phyloP scores from a whole-genome alignment of 2,329 filamentous ascomycete genomes.

The Didymella pinodella region DNA sequence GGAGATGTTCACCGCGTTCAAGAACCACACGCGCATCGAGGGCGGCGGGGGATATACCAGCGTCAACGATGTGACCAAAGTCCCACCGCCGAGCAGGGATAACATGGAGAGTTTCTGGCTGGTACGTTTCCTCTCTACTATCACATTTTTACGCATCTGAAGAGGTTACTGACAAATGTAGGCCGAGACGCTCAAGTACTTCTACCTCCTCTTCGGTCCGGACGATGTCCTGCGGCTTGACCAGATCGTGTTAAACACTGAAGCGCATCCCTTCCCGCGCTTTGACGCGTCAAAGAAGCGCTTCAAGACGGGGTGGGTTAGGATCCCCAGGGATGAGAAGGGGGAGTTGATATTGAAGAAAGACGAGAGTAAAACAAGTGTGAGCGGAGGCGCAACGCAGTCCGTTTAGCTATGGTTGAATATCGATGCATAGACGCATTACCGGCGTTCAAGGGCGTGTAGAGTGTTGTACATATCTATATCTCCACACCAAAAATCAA shows the following conservation, averaged over 20 bases:
- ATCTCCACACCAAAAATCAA: too few species aligned
- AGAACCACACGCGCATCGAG: constrained; percentile 81
- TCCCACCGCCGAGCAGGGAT: constrained; percentile 76
- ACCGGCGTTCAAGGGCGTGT: neutral
- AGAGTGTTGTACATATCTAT: too few species aligned
- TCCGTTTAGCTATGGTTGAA: neutral
- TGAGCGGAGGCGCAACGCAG: neutral
- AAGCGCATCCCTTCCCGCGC: constrained; percentile 87
- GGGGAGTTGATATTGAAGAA: constrained; percentile 36
- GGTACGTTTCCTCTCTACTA: constrained; percentile 60
- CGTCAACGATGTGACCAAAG: constrained; percentile 73
- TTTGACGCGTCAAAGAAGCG: constrained; percentile 78
- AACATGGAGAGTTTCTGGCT: constrained; percentile 99
- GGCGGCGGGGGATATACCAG: constrained; percentile 84
- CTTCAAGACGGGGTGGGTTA: constrained; percentile 82
- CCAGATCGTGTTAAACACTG: constrained; percentile 91
- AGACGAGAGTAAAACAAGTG: neutral
- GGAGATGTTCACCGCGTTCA: constrained; percentile 96
- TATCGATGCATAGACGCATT: neutral
- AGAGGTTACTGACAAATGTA: constrained; percentile 43
- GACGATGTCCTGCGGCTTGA: constrained; percentile 83
- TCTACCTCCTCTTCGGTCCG: constrained; percentile 92
- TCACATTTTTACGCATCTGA: neutral
- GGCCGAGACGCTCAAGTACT: constrained; percentile 97
- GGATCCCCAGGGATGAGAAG: constrained; percentile 64